Evolutionary conservation across 257 asterid genomes (phyloP), one percentile per base, ranked within the genome.

Genomic region (Ballota nigra): DNA sequence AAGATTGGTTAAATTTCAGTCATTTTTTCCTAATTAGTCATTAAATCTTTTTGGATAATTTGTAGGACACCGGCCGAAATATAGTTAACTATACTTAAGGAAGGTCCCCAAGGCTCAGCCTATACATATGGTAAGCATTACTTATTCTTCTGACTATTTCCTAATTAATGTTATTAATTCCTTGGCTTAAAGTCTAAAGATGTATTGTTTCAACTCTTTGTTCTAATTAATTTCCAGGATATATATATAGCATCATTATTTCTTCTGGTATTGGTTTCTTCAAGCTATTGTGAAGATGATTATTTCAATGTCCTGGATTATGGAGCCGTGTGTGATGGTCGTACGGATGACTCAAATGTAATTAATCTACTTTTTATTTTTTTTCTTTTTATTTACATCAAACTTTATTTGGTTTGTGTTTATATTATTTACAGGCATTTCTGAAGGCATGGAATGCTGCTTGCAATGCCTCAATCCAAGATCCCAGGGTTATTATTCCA

Each of bases 391-490:
- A 16, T 18, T 26, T 49, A 7, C 18, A 47, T n/a, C 55, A 47
- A n/a, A 24, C 23, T 40, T 26, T 36, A 36, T 36, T 1, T 26
- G 3, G 1, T 1, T 26, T 36, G 11, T 36, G 12, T 36, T 2
- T 34, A 8, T 34, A 34, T 34, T 36, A 1, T 36, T 31, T 36
- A 36, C 12, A 90, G 95, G 91, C 95, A n/a, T 90, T 88, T 77
- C 49, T 83, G 20, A 58, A 82, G 75, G 85, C 95, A n/a, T 90
- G 97, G 97, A 53, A 66, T 66, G 86, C 71, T 56, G 92, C 88
- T 7, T 90, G 97, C 67, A 75, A 34, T 10, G 75, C 84, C 29
- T 52, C 72, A 51, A 45, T 63, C 8, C 71, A 52, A 74, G 26
- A 41, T 69, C 75, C 95, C 9, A 78, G 43, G 63, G 67, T 90